These are phyloP conservation scores for Citrus hindsii DNA, from an alignment of 345 rosid genomes.

Conservation along the genomic window DNA sequence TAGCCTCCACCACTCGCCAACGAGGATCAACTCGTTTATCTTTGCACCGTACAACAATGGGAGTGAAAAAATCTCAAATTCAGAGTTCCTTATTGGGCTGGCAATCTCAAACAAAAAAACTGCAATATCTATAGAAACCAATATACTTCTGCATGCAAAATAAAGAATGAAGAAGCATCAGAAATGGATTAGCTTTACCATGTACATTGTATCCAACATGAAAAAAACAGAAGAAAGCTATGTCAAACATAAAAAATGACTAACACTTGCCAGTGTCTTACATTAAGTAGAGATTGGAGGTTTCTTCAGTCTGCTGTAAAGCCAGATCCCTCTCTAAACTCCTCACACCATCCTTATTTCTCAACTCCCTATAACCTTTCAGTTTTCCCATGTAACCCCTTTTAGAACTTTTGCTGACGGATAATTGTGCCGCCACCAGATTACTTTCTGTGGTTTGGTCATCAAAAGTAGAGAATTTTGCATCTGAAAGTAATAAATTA, in stretches of 20 bases:
- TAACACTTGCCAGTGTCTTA: conserved; percentile 22
- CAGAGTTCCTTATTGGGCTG: conserved; percentile 61
- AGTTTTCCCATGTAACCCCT: conserved; percentile 21
- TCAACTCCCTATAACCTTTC: conserved; percentile 14
- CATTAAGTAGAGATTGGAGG: conserved; percentile 66
- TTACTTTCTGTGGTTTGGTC: conserved; percentile 18
- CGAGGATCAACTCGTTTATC: conserved; percentile 75
- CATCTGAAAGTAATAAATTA: conserved; percentile 23
- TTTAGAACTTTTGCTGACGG: conserved; percentile 16
- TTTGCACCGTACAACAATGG: conserved; percentile 84
- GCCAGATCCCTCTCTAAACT: conserved; percentile 21
- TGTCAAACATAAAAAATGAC: neutral
- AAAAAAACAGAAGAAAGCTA: neutral
- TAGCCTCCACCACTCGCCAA: conserved; percentile 98
- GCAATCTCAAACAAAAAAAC: conserved; percentile 84
- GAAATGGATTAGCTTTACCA: neutral
- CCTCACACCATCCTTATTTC: conserved; percentile 15
- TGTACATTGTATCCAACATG: neutral
- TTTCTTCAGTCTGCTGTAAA: conserved; percentile 38
- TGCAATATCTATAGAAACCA: conserved; percentile 74
- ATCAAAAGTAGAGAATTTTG: conserved; percentile 20
- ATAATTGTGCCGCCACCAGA: conserved; percentile 19
- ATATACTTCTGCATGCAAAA: conserved; percentile 49
- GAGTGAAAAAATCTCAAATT: conserved; percentile 59
- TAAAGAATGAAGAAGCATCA: conserved; percentile 5